Evolutionary conservation across 768 basidiomycete species (phyloP), one percentile per base, ranked within the genome.

Genomic region (Hericium coralloides): DNA sequence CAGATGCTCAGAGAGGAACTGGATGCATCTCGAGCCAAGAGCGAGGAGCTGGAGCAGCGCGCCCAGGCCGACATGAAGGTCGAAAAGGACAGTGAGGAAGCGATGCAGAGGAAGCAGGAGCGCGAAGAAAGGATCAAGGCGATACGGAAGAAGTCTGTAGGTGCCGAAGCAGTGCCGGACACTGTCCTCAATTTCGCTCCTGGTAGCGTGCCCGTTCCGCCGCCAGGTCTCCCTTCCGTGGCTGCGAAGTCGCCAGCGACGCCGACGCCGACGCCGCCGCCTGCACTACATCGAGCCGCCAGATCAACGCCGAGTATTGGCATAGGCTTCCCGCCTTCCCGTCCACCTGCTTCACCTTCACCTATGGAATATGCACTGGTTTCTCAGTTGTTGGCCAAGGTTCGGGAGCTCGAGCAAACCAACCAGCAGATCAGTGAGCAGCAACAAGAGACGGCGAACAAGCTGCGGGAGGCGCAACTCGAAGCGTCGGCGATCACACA

Each of bases 381-480:
- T n/a, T 74, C 81, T 10, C 84, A 89, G 66, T 79, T 92, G 7
- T 70, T 91, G 45, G 65, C 72, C 15, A 92, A 92, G 71, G 87
- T 92, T 52, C 75, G 78, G 49, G 89, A 92, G 66, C 76, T 92
- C 1, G 88, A 92, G 64, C 78, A 83, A 39, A 80, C 87, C 2
- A 92, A 92, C 61, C 60, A 72, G 7, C 78, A 80, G 55, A 89
- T 92, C 43, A 72, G 81, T 20, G 72, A 76, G 56, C 82, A 87
- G 59, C 89, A 92, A 65, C 69, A 68, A 1, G 77, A 80, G 62
- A 89, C 89, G 0, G 70, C 77, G 5, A 72, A 72, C 39, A 82
- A 84, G 58, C 73, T 91, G 25, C 78, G 79, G n/a, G 78, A 79
- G 4, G 86, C 88, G 10, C 86, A 89, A 61, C 76, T 79, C 57